These are phyloP conservation scores for Yamadazyma trypodendri DNA, from an alignment of 1,139 yeast genomes.

Conservation along the genomic window DNA sequence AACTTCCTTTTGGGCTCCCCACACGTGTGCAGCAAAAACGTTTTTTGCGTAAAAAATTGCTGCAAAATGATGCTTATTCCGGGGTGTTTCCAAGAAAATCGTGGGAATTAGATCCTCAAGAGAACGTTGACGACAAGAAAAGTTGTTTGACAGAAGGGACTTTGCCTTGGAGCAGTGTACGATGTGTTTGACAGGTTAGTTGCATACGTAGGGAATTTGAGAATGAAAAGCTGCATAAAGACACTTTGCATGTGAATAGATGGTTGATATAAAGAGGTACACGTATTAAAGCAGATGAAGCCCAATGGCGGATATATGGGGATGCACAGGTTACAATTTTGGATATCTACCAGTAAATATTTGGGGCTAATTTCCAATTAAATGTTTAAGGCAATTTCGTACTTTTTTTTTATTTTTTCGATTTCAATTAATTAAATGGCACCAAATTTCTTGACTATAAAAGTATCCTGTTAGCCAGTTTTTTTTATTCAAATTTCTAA, in stretches of 20 bases:
- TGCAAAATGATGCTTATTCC: neutral
- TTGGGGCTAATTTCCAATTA: neutral
- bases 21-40: neutral
- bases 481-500: conserved; percentile 4
- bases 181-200: neutral
- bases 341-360: no score
- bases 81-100: neutral
- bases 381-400: conserved; percentile 5
- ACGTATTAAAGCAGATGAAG: no score
- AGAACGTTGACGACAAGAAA: neutral
- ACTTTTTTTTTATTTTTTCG: conserved; percentile 6
- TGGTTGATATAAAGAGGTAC: no score
- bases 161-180: neutral
- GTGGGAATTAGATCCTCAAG: neutral
- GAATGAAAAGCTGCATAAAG: no score
- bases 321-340: no score
- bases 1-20: neutral
- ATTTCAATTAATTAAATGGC: conserved; percentile 3
- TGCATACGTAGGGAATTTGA: neutral
- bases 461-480: conserved; percentile 2
- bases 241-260: no score
- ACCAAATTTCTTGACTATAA: conserved; percentile 1
- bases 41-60: neutral
- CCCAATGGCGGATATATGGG: no score
- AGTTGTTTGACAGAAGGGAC: neutral